A percentile compares a stretch with the other conserved stretches of the same genome.
Conservation (phyloP, 768 basidiomycete species). For the Nidularia pulvinata region DNA sequence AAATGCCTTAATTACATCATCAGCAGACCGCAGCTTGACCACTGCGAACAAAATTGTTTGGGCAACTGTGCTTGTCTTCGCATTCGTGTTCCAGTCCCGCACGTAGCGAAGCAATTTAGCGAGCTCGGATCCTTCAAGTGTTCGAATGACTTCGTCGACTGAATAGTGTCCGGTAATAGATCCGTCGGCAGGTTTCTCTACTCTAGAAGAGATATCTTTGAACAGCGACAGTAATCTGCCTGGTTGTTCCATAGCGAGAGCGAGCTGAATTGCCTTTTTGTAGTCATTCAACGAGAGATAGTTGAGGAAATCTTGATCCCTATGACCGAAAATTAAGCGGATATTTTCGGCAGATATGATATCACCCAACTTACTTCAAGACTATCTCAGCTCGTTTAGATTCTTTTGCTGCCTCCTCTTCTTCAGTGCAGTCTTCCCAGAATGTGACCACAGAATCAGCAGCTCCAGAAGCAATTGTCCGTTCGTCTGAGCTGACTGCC, state of each 20-base stretch:
- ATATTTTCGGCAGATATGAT: background rate
- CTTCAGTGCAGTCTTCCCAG: slow-evolving; percentile 95
- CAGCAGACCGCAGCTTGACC: slow-evolving; percentile 72
- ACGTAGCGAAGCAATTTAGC: slow-evolving; percentile 80
- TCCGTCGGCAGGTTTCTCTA: slow-evolving; percentile 15
- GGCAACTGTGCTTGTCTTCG: slow-evolving; percentile 83
- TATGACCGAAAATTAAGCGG: slow-evolving; percentile 33
- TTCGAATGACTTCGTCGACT: slow-evolving; percentile 82
- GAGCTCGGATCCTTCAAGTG: slow-evolving; percentile 72
- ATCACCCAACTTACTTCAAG: slow-evolving; percentile 61
- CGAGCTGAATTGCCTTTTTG: slow-evolving; percentile 87
- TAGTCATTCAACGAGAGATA: slow-evolving; percentile 89
- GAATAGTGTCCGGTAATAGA: slow-evolving; percentile 68
- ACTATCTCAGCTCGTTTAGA: slow-evolving; percentile 71
- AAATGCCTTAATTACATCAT: slow-evolving; percentile 75
- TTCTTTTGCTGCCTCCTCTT: slow-evolving; percentile 76
- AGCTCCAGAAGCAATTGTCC: slow-evolving; percentile 87
- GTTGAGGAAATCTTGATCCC: slow-evolving; percentile 96
- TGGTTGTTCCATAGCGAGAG: slow-evolving; percentile 92
- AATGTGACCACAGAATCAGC: slow-evolving; percentile 97
- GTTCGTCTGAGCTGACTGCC: slow-evolving; percentile 78
- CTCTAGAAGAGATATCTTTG: slow-evolving; percentile 45
- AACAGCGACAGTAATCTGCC: slow-evolving; percentile 85
- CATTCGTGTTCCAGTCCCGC: slow-evolving; percentile 94
- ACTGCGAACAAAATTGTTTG: slow-evolving; percentile 84